Evolutionary conservation across 768 basidiomycete genomes (phyloP), one percentile per base, ranked within the genome.

Genomic region (Butyriboletus loyo): DNA sequence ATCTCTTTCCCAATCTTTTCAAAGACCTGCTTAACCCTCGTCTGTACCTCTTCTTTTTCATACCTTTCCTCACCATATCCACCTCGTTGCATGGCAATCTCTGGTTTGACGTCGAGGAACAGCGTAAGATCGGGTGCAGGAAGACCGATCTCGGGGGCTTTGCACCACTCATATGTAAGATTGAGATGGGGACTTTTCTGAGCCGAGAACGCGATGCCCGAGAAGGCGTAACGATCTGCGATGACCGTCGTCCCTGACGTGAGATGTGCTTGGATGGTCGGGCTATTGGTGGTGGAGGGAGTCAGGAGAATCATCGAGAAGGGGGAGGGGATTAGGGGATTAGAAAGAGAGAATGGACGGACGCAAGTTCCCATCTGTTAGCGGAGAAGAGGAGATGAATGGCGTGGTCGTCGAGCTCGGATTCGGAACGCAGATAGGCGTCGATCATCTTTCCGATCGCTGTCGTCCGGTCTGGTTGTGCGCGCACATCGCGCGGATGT

Each of bases 351-450:
- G 34, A 35, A 32, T 7, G 22, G 27, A 75, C 82, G 49, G 64
- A 96, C 91, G 87, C 86, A 56, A 88, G 81, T 67, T 98, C 95
- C 97, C 97, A 98, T 32, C 96, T 81, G 66, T 99, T 99, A 2
- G 95, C 97, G 39, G 92, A 87, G 76, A 99, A 98, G 50, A 99
- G 80, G 4, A 98, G 82, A 66, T 98, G 96, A 44, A 98, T 85
- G 2, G 86, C 89, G 55, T 77, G 87, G 72, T 98, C 94, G 68
- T 96, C 93, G 45, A 99, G 78, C 14, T 98, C 92, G 14, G 87
- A 79, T 46, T 89, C 71, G 14, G 88, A 89, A 42, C 83, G 84
- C 50, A 99, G 77, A 69, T 98, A 99, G 25, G 86, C 79, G 71
- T 98, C 87, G 61, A 99, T 98, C 85, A 94, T 90, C 60, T 85